These are phyloP conservation scores for Sphagnum tenellum DNA, from an alignment of 225 moss, liverwort and hornwort species.

Conservation along the genomic window DNA sequence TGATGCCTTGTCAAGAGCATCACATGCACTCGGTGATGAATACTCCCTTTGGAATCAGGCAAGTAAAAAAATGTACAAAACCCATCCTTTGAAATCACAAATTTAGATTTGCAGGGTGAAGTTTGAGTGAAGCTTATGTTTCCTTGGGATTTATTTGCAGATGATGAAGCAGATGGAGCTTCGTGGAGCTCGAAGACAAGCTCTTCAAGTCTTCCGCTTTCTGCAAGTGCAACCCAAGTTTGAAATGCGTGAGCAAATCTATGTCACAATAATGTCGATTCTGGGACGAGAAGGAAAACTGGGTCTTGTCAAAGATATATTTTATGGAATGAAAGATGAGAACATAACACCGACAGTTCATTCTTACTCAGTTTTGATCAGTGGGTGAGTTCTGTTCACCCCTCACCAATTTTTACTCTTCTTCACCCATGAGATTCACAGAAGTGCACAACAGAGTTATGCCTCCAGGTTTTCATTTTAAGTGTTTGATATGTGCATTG, in stretches of 20 bases:
- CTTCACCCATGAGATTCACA: no score
- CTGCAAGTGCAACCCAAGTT: constrained; percentile 33
- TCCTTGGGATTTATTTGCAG: constrained; percentile 16
- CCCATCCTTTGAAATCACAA: background rate
- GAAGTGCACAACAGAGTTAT: no score
- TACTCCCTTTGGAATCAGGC: constrained; percentile 78
- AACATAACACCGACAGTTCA: constrained; percentile 42
- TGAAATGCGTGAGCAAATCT: constrained; percentile 60
- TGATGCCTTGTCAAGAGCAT: constrained; percentile 37
- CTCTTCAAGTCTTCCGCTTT: constrained; percentile 76
- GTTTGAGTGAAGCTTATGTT: no score
- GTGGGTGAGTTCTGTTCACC: constrained; percentile 39
- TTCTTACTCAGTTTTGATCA: constrained; percentile 68
- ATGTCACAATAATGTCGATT: constrained; percentile 78
- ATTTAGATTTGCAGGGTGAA: no score
- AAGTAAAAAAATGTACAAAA: constrained; percentile 6
- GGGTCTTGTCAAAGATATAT: constrained; percentile 69
- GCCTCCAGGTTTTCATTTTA: no score
- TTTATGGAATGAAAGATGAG: constrained; percentile 54
- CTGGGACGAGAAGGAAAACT: constrained; percentile 83
- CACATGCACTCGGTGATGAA: constrained; percentile 47
- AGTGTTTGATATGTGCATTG: no score
- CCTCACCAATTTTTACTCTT: no score
- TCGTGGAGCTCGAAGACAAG: constrained; percentile 83
- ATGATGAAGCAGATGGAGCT: constrained; percentile 93